A percentile compares a stretch with the other conserved stretches of the same genome.
Conservation (phyloP, 73 alveolate genomes). For the Tetrahymena malaccensis region DNA sequence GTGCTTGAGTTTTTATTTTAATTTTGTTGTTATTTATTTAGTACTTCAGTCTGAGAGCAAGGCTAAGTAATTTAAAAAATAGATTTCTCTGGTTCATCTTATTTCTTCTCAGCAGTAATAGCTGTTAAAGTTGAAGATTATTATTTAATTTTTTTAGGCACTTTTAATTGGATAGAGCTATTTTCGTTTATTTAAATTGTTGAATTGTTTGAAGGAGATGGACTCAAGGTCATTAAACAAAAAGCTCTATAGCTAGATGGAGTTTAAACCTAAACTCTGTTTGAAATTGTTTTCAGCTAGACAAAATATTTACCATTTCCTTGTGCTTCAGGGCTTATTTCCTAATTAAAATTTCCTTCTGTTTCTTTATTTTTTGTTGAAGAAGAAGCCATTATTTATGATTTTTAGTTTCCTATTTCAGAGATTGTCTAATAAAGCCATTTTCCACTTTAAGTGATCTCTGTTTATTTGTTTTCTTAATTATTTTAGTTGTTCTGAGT, state of each 20-base stretch:
- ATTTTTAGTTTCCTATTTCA: background rate
- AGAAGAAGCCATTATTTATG: background rate
- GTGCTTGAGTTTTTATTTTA: background rate
- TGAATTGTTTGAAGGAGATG: background rate
- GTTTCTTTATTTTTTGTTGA: background rate
- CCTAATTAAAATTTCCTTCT: background rate
- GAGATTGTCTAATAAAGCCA: background rate
- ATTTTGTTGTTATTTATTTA: background rate
- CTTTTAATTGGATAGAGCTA: background rate
- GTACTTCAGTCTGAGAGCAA: background rate
- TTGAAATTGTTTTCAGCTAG: background rate
- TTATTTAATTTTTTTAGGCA: background rate
- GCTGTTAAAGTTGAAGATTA: background rate
- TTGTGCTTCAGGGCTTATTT: background rate
- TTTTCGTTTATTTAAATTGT: background rate
- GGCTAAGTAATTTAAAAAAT: background rate
- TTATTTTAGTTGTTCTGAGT: background rate
- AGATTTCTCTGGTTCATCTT: background rate
- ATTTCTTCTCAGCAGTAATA: background rate
- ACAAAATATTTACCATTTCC: background rate
- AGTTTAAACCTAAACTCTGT: background rate
- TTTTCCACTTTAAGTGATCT: background rate
- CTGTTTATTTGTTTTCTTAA: background rate
- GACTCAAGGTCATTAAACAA: background rate
- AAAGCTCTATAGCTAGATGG: background rate